Evolutionary conservation across 2,329 filamentous ascomycete species (phyloP), one percentile per base, ranked within the genome.

Genomic region (Botrytis elliptica): DNA sequence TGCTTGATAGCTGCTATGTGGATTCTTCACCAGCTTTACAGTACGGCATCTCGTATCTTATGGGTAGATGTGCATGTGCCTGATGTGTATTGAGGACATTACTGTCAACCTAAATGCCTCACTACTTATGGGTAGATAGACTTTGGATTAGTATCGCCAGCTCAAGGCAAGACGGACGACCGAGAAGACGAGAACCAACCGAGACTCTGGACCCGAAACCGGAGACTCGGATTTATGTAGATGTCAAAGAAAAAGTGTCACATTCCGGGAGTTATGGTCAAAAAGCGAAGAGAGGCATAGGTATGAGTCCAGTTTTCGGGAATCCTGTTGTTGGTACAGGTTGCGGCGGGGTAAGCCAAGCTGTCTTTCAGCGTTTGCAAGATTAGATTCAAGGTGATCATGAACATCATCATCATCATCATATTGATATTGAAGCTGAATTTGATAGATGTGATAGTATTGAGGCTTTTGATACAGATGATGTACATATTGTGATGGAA

Each of bases 181-280:
- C 16, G 14, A 42, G 66, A 33, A 9, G 14, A 29, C 25, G 49
- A 57, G 25, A 49, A 42, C 25, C 25, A 57, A 42, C 49, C 49
- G 66, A 69, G 66, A 69, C 66, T 25, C 20, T 69, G 66, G 49
- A 57, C 49, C 66, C 49, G 38, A 69, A 57, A 69, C 66, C 66
- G 49, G 49, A 69, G 49, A 69, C 66, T 69, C 66, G 36, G 66
- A 68, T 68, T 68, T 14, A 57, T 33, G 49, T 57, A 57, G 66
- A 69, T 69, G 38, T 42, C 66, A 69, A 69, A 42, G 29, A 38
- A 57, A 57, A 18, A 20, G 66, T 57, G 18, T 40, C 49, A 69
- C 49, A 57, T 69, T 42, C 49, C 49, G 66, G 66, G 18, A 5
- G 16, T 16, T 44, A 22, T 42, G 38, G 36, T 69, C 7, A 5